phyloP scores from a whole-genome alignment of 257 asterid species.

The Plantago elongata region DNA sequence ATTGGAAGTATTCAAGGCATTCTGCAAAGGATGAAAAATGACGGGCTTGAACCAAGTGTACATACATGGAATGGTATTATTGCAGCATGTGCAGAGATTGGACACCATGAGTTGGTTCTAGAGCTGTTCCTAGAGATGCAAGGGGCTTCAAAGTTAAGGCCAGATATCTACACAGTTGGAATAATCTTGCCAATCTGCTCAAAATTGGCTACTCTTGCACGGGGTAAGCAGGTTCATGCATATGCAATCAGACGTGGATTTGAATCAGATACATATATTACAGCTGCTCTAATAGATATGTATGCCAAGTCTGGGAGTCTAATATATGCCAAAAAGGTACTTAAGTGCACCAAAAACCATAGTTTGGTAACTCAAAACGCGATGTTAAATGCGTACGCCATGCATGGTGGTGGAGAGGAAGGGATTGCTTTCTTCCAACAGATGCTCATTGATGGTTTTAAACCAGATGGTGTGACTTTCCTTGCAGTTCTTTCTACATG shows the following conservation, averaged over 20 bases:
- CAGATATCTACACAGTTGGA: slow-evolving; percentile 70
- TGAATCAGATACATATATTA: slow-evolving; percentile 45
- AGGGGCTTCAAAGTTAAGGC: slow-evolving; percentile 37
- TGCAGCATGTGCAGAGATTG: slow-evolving; percentile 57
- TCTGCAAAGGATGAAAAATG: slow-evolving; percentile 51
- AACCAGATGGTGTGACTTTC: slow-evolving; percentile 67
- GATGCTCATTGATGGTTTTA: slow-evolving; percentile 39
- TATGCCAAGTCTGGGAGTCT: slow-evolving; percentile 71
- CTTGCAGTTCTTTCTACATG: slow-evolving; percentile 70
- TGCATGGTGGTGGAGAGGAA: slow-evolving; percentile 65
- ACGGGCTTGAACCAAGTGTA: slow-evolving; percentile 56
- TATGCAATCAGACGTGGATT: slow-evolving; percentile 49
- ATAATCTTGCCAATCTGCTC: slow-evolving; percentile 55
- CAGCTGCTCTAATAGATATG: slow-evolving; percentile 73
- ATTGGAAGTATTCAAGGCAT: slow-evolving; percentile 29
- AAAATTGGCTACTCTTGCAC: slow-evolving; percentile 47
- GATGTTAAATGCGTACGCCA: slow-evolving; percentile 73
- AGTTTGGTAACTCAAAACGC: slow-evolving; percentile 65
- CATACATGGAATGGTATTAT: slow-evolving; percentile 78
- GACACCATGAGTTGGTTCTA: slow-evolving; percentile 52
- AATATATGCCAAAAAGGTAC: slow-evolving; percentile 38
- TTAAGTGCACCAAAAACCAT: slow-evolving; percentile 25
- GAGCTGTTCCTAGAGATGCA: slow-evolving; percentile 49
- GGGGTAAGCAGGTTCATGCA: slow-evolving; percentile 70
- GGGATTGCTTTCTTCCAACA: slow-evolving; percentile 55